These are phyloP conservation scores for Deakozyma indianensis DNA, from an alignment of 805 yeast genomes.

Conservation along the genomic window DNA sequence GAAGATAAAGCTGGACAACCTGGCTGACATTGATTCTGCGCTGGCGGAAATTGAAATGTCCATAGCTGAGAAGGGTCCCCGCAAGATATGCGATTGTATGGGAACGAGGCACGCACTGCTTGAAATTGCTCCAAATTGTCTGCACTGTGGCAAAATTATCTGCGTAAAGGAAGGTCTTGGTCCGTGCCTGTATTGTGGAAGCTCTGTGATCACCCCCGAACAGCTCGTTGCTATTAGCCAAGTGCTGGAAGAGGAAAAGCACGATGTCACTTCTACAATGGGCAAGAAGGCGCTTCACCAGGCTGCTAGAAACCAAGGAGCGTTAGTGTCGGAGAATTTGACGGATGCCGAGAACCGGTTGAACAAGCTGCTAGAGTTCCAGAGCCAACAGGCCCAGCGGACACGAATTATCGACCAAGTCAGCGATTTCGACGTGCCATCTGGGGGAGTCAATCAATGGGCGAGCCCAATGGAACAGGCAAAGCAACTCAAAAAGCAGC, in stretches of 20 bases:
- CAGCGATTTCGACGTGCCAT: constrained; percentile 65
- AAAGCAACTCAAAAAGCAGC: constrained; percentile 73
- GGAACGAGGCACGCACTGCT: constrained; percentile 80
- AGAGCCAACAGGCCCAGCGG: constrained; percentile 76
- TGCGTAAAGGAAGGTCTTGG: constrained; percentile 84
- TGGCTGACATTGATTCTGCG: neutral
- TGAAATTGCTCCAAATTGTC: constrained; percentile 84
- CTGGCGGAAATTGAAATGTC: neutral
- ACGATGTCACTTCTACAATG: constrained; percentile 21
- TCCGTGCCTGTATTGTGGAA: constrained; percentile 75
- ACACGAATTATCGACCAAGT: constrained; percentile 89
- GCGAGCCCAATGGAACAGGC: constrained; percentile 76
- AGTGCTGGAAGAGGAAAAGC: constrained; percentile 44
- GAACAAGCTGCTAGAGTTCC: constrained; percentile 63
- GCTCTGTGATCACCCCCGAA: constrained; percentile 43
- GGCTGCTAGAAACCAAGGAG: constrained; percentile 23
- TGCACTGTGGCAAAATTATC: constrained; percentile 87
- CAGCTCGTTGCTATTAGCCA: constrained; percentile 44
- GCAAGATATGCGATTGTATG: constrained; percentile 59
- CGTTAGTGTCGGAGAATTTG: constrained; percentile 23
- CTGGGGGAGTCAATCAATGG: constrained; percentile 53
- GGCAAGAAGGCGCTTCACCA: constrained; percentile 24
- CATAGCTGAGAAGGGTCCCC: neutral
- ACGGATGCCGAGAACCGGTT: constrained; percentile 58
- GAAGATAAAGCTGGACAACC: neutral